phyloP scores from a whole-genome alignment of 1,139 yeast species.

The Pneumocystis murina region DNA sequence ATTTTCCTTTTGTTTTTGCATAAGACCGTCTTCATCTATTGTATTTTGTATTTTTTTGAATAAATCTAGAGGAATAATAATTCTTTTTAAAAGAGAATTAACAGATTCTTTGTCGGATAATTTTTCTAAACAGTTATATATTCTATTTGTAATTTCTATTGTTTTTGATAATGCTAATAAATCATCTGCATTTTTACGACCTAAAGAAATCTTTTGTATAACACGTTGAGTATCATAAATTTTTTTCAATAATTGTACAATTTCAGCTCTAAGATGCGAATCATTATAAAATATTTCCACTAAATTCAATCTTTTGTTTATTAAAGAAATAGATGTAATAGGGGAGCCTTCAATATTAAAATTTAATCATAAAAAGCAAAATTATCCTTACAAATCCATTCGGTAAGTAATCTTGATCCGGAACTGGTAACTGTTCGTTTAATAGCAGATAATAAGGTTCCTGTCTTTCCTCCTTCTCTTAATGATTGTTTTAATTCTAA shows the following conservation, averaged over 20 bases:
- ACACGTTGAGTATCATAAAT: slow-evolving; percentile 41
- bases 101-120: neutral
- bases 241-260: slow-evolving; percentile 25
- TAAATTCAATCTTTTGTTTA: slow-evolving; percentile 45
- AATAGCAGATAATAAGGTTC: slow-evolving; percentile 55
- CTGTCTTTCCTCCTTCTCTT: slow-evolving; percentile 44
- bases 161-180: slow-evolving; percentile 32
- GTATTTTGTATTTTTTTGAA: slow-evolving; percentile 20
- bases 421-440: slow-evolving; percentile 63
- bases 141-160: slow-evolving; percentile 20
- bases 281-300: slow-evolving; percentile 41
- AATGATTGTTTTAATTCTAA: slow-evolving; percentile 52
- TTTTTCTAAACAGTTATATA: slow-evolving; percentile 15
- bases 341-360: slow-evolving; percentile 40
- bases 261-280: slow-evolving; percentile 24
- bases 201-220: slow-evolving; percentile 37
- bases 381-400: slow-evolving; percentile 41
- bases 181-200: slow-evolving; percentile 33
- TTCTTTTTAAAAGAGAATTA: slow-evolving; percentile 8
- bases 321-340: slow-evolving; percentile 40
- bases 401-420: slow-evolving; percentile 60
- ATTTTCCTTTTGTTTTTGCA: slow-evolving; percentile 13
- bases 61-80: slow-evolving; percentile 15
- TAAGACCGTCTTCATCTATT: slow-evolving; percentile 22
- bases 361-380: neutral